Conservation (phyloP, 2,329 filamentous ascomycete genomes). For the Rosellinia necatrix region DNA sequence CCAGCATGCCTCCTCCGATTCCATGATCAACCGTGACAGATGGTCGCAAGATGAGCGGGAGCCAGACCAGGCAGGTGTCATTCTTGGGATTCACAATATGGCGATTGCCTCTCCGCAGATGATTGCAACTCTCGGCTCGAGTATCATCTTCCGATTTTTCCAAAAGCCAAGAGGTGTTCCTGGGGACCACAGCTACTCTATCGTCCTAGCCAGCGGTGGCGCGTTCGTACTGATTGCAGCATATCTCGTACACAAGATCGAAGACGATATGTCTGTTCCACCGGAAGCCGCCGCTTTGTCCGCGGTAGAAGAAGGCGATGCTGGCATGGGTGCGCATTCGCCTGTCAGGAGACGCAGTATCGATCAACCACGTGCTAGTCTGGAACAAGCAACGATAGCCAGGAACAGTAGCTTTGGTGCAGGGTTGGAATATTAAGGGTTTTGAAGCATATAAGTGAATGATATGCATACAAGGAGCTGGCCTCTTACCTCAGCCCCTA, state of each 20-base stretch:
- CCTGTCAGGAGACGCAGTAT: conserved; percentile 47
- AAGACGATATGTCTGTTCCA: conserved; percentile 58
- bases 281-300: conserved; percentile 43
- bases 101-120: conserved; percentile 91
- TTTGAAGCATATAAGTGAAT: background rate
- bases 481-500: background rate
- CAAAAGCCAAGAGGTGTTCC: conserved; percentile 86
- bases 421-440: conserved; percentile 51
- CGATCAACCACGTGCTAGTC: conserved; percentile 49
- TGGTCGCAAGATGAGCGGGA: conserved; percentile 56
- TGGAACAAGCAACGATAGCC: conserved; percentile 52
- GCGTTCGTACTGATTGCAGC: conserved; percentile 77
- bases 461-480: background rate
- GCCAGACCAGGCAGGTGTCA: conserved; percentile 81
- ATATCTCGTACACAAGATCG: conserved; percentile 69
- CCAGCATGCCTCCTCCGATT: conserved; percentile 27
- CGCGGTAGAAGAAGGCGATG: conserved; percentile 48
- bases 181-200: conserved; percentile 84
- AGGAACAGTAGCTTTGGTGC: conserved; percentile 55
- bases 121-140: conserved; percentile 82
- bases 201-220: conserved; percentile 85
- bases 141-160: conserved; percentile 79
- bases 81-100: conserved; percentile 95
- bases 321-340: conserved; percentile 35
- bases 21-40: conserved; percentile 41